These are phyloP conservation scores for Gastrodia elata DNA, from an alignment of 106 monocot genomes.

Conservation along the genomic window DNA sequence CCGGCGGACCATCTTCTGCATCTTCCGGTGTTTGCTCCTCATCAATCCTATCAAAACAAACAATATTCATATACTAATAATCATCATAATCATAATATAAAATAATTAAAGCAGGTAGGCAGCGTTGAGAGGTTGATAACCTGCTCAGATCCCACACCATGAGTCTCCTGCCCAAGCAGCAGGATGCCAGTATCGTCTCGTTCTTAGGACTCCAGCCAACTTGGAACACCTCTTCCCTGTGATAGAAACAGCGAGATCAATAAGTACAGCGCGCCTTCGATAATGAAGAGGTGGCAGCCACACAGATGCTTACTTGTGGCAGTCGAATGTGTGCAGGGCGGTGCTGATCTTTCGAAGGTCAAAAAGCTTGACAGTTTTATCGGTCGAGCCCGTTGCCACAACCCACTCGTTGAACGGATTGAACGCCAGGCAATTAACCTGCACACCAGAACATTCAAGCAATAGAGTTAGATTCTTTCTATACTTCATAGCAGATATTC, in stretches of 20 bases:
- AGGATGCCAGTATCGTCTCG: constrained; percentile 93
- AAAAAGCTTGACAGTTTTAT: constrained; percentile 98
- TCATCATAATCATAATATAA: neutral
- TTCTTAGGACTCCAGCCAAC: constrained; percentile 98
- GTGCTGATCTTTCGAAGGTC: constrained; percentile 81
- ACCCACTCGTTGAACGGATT: constrained; percentile 99
- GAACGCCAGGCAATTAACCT: constrained; percentile 97
- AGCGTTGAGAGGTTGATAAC: constrained; percentile 19
- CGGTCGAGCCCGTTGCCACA: constrained; percentile 96
- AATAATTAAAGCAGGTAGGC: neutral
- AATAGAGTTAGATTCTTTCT: no score
- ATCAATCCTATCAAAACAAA: constrained; percentile 53
- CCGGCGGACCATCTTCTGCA: constrained; percentile 85
- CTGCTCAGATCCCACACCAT: constrained; percentile 99
- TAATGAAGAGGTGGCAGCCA: neutral
- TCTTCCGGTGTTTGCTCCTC: constrained; percentile 84
- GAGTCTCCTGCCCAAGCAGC: constrained; percentile 92
- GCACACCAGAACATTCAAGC: constrained; percentile 3
- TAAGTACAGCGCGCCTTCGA: neutral
- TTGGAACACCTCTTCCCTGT: constrained; percentile 97
- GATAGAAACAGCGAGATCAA: constrained; percentile 1
- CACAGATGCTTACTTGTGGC: constrained; percentile 63
- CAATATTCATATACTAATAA: neutral
- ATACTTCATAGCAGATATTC: no score
- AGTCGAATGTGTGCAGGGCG: constrained; percentile 71